phyloP scores from a whole-genome alignment of 177 flowering plant genomes.

The Vitis hybrid region DNA sequence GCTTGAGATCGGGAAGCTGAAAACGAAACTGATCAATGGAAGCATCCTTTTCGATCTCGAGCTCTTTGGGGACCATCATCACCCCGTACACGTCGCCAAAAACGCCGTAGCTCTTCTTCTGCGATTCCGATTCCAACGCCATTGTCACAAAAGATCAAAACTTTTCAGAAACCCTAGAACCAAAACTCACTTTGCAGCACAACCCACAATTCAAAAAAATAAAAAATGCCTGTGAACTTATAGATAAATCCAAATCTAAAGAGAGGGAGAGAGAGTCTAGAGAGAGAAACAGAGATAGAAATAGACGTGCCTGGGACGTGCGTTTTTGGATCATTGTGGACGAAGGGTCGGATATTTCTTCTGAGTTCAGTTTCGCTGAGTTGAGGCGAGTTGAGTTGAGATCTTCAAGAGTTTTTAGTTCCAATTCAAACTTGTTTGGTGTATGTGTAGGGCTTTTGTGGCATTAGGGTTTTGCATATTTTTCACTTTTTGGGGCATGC shows the following conservation, averaged over 20 bases:
- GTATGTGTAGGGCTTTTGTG: too few relatives aligned
- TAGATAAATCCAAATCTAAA: not conserved
- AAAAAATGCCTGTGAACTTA: not conserved
- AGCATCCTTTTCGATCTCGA: slow-evolving; percentile 34
- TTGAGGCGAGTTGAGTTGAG: slow-evolving; percentile 7
- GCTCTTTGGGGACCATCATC: slow-evolving; percentile 50
- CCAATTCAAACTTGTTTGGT: too few relatives aligned
- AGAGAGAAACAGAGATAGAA: not conserved
- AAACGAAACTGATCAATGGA: slow-evolving; percentile 26
- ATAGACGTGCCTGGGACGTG: slow-evolving; percentile 11
- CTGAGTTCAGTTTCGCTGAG: not conserved
- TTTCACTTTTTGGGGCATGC: too few relatives aligned
- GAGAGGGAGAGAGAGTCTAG: not conserved
- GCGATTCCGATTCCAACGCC: slow-evolving; percentile 45
- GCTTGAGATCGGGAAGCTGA: slow-evolving; percentile 42
- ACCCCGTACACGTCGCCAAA: slow-evolving; percentile 49
- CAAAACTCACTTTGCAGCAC: not conserved
- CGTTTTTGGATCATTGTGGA: slow-evolving; percentile 17
- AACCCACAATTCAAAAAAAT: not conserved
- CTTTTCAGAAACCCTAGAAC: not conserved
- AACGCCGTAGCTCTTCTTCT: slow-evolving; percentile 43
- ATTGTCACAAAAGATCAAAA: slow-evolving; percentile 12
- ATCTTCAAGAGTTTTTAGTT: too few relatives aligned
- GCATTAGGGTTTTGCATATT: too few relatives aligned
- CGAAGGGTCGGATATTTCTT: not conserved